phyloP scores from a whole-genome alignment of 306 rosid genomes.

The Dryas alaskensis region DNA sequence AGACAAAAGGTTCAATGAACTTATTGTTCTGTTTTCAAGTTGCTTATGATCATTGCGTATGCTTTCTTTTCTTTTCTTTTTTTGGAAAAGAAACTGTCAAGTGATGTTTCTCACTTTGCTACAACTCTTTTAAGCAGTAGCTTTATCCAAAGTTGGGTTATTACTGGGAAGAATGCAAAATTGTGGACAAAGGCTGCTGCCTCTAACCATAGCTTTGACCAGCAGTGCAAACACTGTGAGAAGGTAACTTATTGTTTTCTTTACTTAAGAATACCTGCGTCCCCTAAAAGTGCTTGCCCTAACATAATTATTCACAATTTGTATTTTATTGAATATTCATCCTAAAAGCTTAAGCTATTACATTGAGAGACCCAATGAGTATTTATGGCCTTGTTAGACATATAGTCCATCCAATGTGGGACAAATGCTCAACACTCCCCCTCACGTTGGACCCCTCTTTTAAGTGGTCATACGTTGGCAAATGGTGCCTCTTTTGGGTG shows the following conservation, averaged over 20 bases:
- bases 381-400: too few relatives aligned
- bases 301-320: not conserved
- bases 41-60: conserved; percentile 13
- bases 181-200: conserved; percentile 63
- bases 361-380: too few relatives aligned
- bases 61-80: not conserved
- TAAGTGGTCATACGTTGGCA: too few relatives aligned
- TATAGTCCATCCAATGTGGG: too few relatives aligned
- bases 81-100: not conserved
- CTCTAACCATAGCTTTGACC: conserved; percentile 69
- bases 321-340: not conserved
- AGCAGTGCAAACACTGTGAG: conserved; percentile 86
- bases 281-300: not conserved
- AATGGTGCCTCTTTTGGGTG: too few relatives aligned
- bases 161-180: conserved; percentile 71
- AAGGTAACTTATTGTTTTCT: conserved; percentile 48
- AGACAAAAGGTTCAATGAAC: conserved; percentile 45
- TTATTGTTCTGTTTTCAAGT: conserved; percentile 1
- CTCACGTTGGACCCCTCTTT: too few relatives aligned
- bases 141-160: conserved; percentile 81
- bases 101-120: conserved; percentile 28
- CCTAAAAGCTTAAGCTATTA: not conserved
- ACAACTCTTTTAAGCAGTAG: conserved; percentile 34
- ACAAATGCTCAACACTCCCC: too few relatives aligned
- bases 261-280: not conserved